Conservation (phyloP, 164 flowering plant species). For the Vitis rotundifolia region DNA sequence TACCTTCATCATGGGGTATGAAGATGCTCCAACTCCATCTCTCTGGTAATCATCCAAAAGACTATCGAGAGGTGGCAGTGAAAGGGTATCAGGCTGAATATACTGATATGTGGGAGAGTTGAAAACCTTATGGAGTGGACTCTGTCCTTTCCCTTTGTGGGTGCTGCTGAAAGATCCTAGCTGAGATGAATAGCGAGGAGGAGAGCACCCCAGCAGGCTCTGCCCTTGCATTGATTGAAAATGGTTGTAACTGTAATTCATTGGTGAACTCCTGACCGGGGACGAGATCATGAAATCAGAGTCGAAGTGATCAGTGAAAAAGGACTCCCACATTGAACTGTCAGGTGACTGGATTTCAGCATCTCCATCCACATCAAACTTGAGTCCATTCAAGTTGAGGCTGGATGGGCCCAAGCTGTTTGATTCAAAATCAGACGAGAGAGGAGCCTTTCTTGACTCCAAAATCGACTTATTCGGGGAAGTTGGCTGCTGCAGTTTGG, state of each 20-base stretch:
- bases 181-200: constrained; percentile 35
- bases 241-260: constrained; percentile 28
- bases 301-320: constrained; percentile 59
- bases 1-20: constrained; percentile 14
- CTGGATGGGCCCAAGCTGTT: constrained; percentile 37
- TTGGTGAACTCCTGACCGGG: constrained; percentile 41
- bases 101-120: constrained; percentile 41
- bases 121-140: constrained; percentile 53
- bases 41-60: constrained; percentile 39
- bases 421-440: constrained; percentile 29
- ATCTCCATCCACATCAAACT: constrained; percentile 47
- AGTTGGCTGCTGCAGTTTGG: constrained; percentile 24
- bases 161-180: constrained; percentile 30
- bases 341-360: constrained; percentile 59
- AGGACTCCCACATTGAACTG: constrained; percentile 55
- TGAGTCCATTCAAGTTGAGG: constrained; percentile 38
- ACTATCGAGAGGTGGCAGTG: constrained; percentile 43
- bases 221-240: constrained; percentile 38
- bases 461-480: constrained; percentile 39
- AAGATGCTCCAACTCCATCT: constrained; percentile 25
- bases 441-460: constrained; percentile 29
- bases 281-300: constrained; percentile 66
- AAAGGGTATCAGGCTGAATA: constrained; percentile 38
- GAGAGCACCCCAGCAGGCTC: constrained; percentile 34
- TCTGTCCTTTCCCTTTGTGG: constrained; percentile 44